These are phyloP conservation scores for Metschnikowia similis DNA, from an alignment of 805 yeast genomes.

Conservation along the genomic window DNA sequence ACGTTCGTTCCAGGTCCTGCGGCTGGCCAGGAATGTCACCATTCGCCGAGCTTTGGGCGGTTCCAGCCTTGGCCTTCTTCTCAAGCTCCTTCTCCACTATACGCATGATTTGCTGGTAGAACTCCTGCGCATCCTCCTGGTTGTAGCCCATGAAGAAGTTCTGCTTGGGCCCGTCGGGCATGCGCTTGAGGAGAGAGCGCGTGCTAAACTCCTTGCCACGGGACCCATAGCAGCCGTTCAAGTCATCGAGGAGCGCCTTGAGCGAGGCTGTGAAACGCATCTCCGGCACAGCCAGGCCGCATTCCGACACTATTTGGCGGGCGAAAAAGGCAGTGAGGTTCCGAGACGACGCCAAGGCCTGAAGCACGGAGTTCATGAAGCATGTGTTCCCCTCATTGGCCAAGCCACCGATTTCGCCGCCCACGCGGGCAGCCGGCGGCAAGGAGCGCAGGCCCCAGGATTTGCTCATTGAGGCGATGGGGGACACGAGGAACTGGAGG, in stretches of 20 bases:
- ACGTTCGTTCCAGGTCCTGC: conserved; percentile 8
- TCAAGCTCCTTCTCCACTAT: conserved; percentile 57
- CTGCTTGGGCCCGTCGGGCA: conserved; percentile 76
- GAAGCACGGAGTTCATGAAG: conserved; percentile 89
- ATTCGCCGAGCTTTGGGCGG: no score
- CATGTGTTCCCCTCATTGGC: conserved; percentile 91
- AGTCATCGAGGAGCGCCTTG: conserved; percentile 45
- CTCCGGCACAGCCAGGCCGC: conserved; percentile 22
- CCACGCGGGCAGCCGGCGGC: conserved; percentile 26
- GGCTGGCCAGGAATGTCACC: no score
- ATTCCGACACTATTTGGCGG: conserved; percentile 26
- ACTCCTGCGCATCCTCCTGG: conserved; percentile 97
- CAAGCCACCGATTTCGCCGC: conserved; percentile 81
- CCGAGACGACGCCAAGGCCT: conserved; percentile 71
- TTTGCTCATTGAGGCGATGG: background rate
- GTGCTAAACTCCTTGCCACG: conserved; percentile 62
- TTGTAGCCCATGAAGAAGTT: conserved; percentile 78
- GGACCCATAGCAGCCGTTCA: conserved; percentile 53
- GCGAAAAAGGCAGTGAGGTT: conserved; percentile 56
- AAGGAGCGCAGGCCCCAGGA: background rate
- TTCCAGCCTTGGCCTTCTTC: conserved; percentile 4
- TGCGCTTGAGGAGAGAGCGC: conserved; percentile 52
- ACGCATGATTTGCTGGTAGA: conserved; percentile 73
- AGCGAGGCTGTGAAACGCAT: conserved; percentile 53
- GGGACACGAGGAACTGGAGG: background rate